These are phyloP conservation scores for Lupinus albus DNA, from an alignment of 306 rosid species.

Conservation along the genomic window DNA sequence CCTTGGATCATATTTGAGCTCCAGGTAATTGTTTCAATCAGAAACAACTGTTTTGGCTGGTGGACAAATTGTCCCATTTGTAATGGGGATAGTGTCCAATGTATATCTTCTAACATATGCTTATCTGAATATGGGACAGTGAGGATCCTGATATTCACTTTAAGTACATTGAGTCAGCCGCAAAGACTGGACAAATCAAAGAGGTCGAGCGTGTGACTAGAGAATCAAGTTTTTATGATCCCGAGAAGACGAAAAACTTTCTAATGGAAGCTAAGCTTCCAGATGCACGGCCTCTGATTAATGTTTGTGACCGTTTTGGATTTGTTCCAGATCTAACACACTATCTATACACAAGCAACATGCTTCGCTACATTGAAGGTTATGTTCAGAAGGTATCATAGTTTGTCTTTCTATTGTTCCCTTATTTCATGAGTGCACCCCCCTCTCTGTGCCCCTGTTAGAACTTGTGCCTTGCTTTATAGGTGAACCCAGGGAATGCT, in stretches of 20 bases:
- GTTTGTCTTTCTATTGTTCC: constrained; percentile 20
- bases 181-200: constrained; percentile 98
- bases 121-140: constrained; percentile 57
- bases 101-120: constrained; percentile 34
- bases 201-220: constrained; percentile 99
- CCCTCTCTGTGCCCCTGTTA: neutral
- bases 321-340: constrained; percentile 99
- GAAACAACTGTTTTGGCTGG: constrained; percentile 16
- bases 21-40: constrained; percentile 62
- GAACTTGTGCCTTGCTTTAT: constrained; percentile 33
- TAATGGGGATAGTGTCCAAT: constrained; percentile 27
- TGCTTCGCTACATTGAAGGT: constrained; percentile 99
- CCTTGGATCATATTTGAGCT: constrained; percentile 95
- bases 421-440: neutral
- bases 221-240: constrained; percentile 94
- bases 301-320: constrained; percentile 98
- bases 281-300: constrained; percentile 96
- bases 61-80: constrained; percentile 10
- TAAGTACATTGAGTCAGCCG: constrained; percentile 98
- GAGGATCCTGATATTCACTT: constrained; percentile 99
- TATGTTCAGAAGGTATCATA: constrained; percentile 91
- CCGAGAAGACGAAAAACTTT: constrained; percentile 96
- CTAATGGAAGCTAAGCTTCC: constrained; percentile 99
- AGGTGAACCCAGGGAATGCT: constrained; percentile 99
- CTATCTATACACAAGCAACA: constrained; percentile 89